Percentiles rank a stretch among this genome's conserved stretches.
Evolutionary conservation across 108 stramenopile species (phyloP).

Genomic region (Fragilariopsis cylindrus): DNA sequence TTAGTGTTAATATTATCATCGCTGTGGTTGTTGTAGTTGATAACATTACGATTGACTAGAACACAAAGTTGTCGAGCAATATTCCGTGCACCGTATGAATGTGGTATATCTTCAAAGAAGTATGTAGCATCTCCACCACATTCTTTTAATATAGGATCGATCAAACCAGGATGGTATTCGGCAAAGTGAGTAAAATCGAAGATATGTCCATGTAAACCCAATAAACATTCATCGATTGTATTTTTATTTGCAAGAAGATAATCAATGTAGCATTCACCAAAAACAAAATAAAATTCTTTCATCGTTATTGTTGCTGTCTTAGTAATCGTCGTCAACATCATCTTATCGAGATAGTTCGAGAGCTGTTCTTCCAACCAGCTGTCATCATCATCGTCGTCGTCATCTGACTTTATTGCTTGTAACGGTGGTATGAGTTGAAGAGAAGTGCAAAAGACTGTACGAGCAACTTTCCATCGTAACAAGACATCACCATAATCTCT

Average conservation of each 20-base stretch:
- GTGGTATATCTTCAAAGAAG: constrained; percentile 78
- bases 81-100: constrained; percentile 46
- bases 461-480: constrained; percentile 43
- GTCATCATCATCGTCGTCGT: background rate
- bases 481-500: constrained; percentile 52
- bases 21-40: background rate
- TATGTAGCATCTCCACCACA: constrained; percentile 73
- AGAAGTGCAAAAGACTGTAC: constrained; percentile 38
- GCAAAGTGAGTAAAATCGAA: constrained; percentile 79
- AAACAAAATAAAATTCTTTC: constrained; percentile 22
- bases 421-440: background rate
- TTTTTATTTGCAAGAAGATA: constrained; percentile 45
- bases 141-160: constrained; percentile 73
- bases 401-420: background rate
- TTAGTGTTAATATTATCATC: background rate
- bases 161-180: constrained; percentile 69
- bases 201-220: constrained; percentile 72
- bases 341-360: constrained; percentile 4
- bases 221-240: constrained; percentile 45
- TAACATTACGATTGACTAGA: constrained; percentile 21
- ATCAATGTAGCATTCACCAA: constrained; percentile 12
- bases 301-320: constrained; percentile 10
- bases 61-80: constrained; percentile 40
- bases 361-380: background rate
- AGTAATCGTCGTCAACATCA: constrained; percentile 15